Conservation (phyloP, 352 stramenopile species). For the Pythium dissimile region DNA sequence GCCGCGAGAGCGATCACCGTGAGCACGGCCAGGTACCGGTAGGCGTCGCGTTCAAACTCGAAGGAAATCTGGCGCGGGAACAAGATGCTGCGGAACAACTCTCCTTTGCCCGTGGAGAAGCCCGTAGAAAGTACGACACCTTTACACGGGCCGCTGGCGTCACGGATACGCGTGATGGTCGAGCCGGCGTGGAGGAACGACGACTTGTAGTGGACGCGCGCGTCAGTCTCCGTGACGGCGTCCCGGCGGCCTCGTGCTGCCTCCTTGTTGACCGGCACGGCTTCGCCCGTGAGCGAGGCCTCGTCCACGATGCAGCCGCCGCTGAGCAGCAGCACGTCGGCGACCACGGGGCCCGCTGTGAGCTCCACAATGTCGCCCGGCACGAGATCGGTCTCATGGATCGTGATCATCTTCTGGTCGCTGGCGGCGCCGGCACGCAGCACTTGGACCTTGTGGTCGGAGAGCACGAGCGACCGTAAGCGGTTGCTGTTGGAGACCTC, state of each 20-base stretch:
- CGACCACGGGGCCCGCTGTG: constrained; percentile 23
- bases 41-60: constrained; percentile 65
- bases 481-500: constrained; percentile 43
- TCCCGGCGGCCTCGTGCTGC: constrained; percentile 10
- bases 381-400: constrained; percentile 40
- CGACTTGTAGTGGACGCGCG: constrained; percentile 22
- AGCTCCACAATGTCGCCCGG: constrained; percentile 48
- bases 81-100: constrained; percentile 69
- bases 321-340: constrained; percentile 40
- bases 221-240: constrained; percentile 27
- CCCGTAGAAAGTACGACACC: constrained; percentile 61
- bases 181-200: constrained; percentile 38
- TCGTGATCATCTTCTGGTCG: constrained; percentile 3
- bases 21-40: constrained; percentile 48
- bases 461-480: constrained; percentile 37
- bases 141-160: constrained; percentile 22
- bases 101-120: constrained; percentile 64
- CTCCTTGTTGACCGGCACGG: constrained; percentile 43
- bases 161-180: constrained; percentile 21
- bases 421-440: constrained; percentile 11
- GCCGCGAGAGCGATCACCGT: constrained; percentile 39
- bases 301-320: constrained; percentile 44
- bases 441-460: constrained; percentile 33
- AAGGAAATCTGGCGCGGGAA: constrained; percentile 56
- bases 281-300: constrained; percentile 42